Evolutionary conservation across 495 filamentous ascomycete genomes (phyloP), one percentile per base, ranked within the genome.

Genomic region (Staphylotrichum longicolle): DNA sequence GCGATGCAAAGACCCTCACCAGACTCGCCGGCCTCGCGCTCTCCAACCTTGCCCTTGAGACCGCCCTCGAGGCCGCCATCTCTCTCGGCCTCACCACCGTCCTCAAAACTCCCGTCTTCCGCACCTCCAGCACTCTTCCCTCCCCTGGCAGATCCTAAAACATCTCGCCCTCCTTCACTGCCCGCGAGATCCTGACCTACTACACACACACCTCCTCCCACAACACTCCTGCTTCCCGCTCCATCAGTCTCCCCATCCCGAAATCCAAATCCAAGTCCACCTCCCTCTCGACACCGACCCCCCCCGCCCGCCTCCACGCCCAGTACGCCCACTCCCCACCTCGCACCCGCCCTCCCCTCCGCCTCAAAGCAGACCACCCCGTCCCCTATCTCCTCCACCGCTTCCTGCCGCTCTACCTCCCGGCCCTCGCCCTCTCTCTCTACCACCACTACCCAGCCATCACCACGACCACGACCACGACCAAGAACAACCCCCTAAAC

Each of bases 281-380:
- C 46, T 8, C 10, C 49, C 37, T 15, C 11, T 15, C 14, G 7
- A 58, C 58, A 33, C 54, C 20, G 11, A 51, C 34, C 39, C 11
- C 67, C 80, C 10, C 74, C 20, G 62, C 70, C 35, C 58, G 69
- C 11, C 75, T 78, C 44, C 91, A 96, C 70, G 60, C 73, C 8
- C 52, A 57, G 45, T 91, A 88, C 83, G 86, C 88, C 58, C 91
- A 96, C 68, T 67, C 74, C 14, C 61, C 63, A 53, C 62, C 59
- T 27, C 20, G 20, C 48, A 62, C 70, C 5, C 83, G 0, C 88
- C 90, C 2, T 92, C 83, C 88, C 27, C 68, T 80, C 32, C 70
- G 80, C 86, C 50, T 84, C 80, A 63, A 87, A 81, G 45, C 86
- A 69, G 91, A 97, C 72, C 91, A 96, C 65, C 91, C 92, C 0